These are phyloP conservation scores for Phanerochaete carnosa DNA, from an alignment of 768 basidiomycete species.

Conservation along the genomic window DNA sequence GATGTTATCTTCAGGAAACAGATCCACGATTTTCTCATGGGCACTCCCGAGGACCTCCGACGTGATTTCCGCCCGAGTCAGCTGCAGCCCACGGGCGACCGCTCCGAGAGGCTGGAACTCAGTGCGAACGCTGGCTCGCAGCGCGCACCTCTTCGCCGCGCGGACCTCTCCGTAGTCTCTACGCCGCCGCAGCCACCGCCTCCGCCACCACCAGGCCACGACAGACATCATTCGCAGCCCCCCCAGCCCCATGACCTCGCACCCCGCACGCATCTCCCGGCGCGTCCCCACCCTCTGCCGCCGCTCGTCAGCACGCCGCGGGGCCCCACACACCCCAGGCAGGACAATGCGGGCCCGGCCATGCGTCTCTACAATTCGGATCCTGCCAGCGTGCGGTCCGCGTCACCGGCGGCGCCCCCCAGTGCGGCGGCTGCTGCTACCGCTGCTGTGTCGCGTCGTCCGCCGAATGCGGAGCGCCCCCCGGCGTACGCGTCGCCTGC, in stretches of 20 bases:
- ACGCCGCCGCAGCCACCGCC: not conserved
- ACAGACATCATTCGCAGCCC: too few species aligned
- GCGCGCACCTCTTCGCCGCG: not conserved
- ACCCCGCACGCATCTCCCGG: not conserved
- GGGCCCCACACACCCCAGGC: not conserved
- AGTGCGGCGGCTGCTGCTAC: too few species aligned
- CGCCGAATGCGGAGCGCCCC: too few species aligned
- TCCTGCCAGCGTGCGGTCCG: not conserved
- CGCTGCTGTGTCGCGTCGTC: too few species aligned
- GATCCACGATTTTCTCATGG: not conserved
- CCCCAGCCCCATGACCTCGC: not conserved
- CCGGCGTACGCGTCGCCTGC: too few species aligned
- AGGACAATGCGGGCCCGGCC: not conserved
- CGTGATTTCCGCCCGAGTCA: not conserved
- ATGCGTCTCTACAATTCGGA: not conserved
- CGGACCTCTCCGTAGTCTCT: not conserved
- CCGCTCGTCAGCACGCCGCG: not conserved
- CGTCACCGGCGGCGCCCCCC: not conserved
- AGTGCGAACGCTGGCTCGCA: not conserved
- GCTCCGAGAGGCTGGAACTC: not conserved
- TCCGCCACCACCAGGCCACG: not conserved
- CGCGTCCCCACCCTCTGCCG: too few species aligned
- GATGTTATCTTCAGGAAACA: not conserved
- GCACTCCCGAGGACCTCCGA: not conserved
- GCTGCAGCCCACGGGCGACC: not conserved